Base-by-base conservation (phyloP, 768 basidiomycete genomes). In the Fomitopsis serialis region DNA sequence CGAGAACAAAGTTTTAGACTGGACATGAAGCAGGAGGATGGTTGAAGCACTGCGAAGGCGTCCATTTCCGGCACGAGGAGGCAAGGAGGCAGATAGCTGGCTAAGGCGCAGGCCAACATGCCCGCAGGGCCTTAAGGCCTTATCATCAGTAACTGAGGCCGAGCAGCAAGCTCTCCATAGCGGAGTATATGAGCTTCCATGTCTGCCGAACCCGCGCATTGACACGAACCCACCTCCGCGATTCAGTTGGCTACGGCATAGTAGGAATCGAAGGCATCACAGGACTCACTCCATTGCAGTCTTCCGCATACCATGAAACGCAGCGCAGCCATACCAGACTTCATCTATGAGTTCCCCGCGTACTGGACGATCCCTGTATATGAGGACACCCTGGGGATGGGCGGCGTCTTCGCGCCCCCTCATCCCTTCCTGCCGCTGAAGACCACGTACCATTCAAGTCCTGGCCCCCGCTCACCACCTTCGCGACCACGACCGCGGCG, bases 61-160 rank as follows among this genome's bases (percentile, higher is more conserved):
- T 42, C 63, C 61, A 54, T 54, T 55, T 60, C 54, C 40, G 63
- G 61, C 63, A 65, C 63, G 63, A 55, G 63, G 58, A 59, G 55
- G 52, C 59, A 58, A 56, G 61, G 61, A 58, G 63, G 59, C 59
- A 48, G 44, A 32, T 47, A 49, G 17, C 37, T 45, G 53, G 44
- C 21, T 48, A 47, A 52, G 36, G 35, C 32, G 37, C 15, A 40
- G 22, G 29, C 44, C 29, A 25, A 34, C 42, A 55, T 19, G 32
- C 43, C 51, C 52, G 52, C 54, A 59, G 44, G 46, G 40, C n/a
- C 50, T 44, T 44, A 52, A 55, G 6, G 19, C 15, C 37, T 40
- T 15, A 40, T 40, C 15, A 32, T 32, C 29, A 6, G 29, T 32
- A 32, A 6, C 29, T 32, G 29, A 32, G 11, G 29, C 29, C 29